Percentiles rank a stretch among this genome's conserved stretches.
Evolutionary conservation across 1,139 yeast genomes (phyloP).

Genomic region (Geotrichum bryndzae): DNA sequence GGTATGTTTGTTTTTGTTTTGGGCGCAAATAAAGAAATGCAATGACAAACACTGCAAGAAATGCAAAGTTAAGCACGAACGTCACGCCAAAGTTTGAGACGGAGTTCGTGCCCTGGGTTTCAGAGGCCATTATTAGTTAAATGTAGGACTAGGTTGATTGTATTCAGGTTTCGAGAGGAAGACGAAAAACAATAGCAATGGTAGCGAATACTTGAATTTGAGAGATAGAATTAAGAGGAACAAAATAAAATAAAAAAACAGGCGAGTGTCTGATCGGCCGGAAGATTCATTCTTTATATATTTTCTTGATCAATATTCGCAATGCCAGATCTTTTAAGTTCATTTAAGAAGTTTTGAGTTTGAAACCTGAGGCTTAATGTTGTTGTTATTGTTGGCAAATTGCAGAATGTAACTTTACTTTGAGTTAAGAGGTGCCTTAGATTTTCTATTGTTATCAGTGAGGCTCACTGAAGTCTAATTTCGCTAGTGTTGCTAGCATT

Average conservation of each 20-base stretch:
- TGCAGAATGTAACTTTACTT: neutral
- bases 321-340: neutral
- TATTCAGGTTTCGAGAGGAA: neutral
- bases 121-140: neutral
- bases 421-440: no score
- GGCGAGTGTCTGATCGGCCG: neutral
- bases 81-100: slow-evolving; percentile 44
- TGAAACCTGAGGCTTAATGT: neutral
- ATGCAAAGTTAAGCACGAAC: slow-evolving; percentile 48
- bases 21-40: slow-evolving; percentile 63
- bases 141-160: neutral
- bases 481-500: no score
- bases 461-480: no score
- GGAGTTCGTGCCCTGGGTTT: slow-evolving; percentile 25
- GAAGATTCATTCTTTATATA: neutral
- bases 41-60: slow-evolving; percentile 51
- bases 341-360: neutral
- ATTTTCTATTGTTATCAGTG: no score
- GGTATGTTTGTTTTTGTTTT: slow-evolving; percentile 64
- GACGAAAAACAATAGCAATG: neutral
- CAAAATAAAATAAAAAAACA: neutral
- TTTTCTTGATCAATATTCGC: neutral
- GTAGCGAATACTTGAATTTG: neutral
- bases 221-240: neutral
- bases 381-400: neutral